These are phyloP conservation scores for Pyrus hybrid DNA, from an alignment of 331 rosid genomes.

Conservation along the genomic window DNA sequence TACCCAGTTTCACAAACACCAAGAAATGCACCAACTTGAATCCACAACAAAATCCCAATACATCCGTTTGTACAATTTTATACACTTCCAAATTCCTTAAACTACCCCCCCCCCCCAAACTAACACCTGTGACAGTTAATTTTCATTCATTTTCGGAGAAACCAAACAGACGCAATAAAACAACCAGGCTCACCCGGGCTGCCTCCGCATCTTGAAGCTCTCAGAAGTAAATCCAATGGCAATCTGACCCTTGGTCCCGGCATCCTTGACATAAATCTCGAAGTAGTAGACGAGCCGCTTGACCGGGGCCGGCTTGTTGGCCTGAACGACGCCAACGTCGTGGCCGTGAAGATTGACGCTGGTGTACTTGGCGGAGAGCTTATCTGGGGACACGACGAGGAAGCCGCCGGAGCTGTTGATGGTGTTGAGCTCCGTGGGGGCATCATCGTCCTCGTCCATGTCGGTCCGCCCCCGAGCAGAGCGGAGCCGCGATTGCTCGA, in stretches of 20 bases:
- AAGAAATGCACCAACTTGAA: neutral
- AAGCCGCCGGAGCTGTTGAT: slow-evolving; percentile 92
- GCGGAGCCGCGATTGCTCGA: slow-evolving; percentile 46
- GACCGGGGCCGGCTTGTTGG: too few relatives aligned
- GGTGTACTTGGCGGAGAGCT: slow-evolving; percentile 83
- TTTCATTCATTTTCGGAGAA: neutral
- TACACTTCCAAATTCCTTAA: too few relatives aligned
- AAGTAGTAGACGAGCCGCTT: too few relatives aligned
- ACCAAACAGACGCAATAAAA: neutral
- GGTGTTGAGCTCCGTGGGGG: slow-evolving; percentile 82
- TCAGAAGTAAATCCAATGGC: slow-evolving; percentile 85
- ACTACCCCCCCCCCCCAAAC: neutral
- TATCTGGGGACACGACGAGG: slow-evolving; percentile 65
- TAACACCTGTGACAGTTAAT: neutral
- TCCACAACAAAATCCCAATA: neutral
- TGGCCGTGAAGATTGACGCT: too few relatives aligned
- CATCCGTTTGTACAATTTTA: too few relatives aligned
- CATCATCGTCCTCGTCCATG: slow-evolving; percentile 59
- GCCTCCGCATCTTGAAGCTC: slow-evolving; percentile 88
- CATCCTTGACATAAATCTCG: slow-evolving; percentile 75
- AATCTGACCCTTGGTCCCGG: slow-evolving; percentile 81
- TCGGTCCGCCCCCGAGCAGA: slow-evolving; percentile 25
- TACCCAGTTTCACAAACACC: neutral
- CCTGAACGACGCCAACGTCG: too few relatives aligned
- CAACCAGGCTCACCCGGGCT: slow-evolving; percentile 60